Conservation (phyloP, 169 alveolate species). For the Plasmodium billcollinsi region DNA sequence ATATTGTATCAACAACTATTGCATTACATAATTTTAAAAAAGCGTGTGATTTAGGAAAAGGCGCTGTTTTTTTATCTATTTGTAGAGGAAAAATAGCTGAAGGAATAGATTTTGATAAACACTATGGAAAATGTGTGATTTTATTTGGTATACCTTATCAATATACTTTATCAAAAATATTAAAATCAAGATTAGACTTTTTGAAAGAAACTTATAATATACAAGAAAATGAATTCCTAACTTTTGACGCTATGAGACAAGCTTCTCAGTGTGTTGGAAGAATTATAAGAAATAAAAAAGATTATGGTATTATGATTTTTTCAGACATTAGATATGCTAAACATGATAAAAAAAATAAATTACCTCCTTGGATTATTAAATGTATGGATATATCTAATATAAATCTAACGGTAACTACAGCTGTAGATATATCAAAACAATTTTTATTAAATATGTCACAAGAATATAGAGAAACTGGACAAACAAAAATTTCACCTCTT, state of each 20-base stretch:
- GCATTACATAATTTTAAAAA: constrained; percentile 93
- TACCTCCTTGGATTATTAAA: constrained; percentile 94
- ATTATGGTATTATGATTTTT: constrained; percentile 95
- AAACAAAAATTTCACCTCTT: constrained; percentile 81
- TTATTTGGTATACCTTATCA: constrained; percentile 98
- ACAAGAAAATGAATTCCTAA: constrained; percentile 96
- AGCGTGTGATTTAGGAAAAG: constrained; percentile 99
- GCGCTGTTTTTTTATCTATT: constrained; percentile 97
- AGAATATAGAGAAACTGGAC: constrained; percentile 83
- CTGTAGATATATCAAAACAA: constrained; percentile 85
- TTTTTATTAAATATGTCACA: constrained; percentile 85
- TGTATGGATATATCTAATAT: constrained; percentile 86
- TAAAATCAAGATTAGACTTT: constrained; percentile 93
- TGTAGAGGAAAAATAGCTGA: constrained; percentile 99
- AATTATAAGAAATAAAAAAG: constrained; percentile 94
- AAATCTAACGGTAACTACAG: constrained; percentile 88
- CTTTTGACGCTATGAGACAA: constrained; percentile 99
- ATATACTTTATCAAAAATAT: constrained; percentile 93
- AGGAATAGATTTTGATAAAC: constrained; percentile 99
- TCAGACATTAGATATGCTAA: constrained; percentile 91
- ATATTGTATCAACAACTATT: constrained; percentile 95
- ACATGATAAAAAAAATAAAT: constrained; percentile 88
- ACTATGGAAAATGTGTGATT: constrained; percentile 98
- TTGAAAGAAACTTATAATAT: constrained; percentile 89
- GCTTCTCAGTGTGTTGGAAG: constrained; percentile 99